Percentiles rank a stretch among this genome's conserved stretches.
These are phyloP conservation scores for Saccharomyces hybrid DNA, from an alignment of 1,139 yeast species.

Conservation along the genomic window DNA sequence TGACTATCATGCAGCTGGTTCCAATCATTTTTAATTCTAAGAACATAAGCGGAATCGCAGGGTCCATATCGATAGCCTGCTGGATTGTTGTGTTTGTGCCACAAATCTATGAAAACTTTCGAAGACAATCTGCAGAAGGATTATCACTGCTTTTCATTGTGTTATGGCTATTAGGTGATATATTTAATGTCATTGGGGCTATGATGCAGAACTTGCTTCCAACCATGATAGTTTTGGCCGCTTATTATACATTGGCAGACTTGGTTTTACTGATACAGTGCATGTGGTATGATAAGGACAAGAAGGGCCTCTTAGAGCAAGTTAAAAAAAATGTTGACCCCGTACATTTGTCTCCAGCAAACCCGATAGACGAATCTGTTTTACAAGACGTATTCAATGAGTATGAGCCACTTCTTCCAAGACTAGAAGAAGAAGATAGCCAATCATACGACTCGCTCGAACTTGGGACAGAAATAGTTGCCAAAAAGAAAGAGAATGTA, in stretches of 20 bases:
- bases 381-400: slow-evolving; percentile 46
- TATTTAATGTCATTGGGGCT: slow-evolving; percentile 85
- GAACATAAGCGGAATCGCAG: slow-evolving; percentile 79
- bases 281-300: slow-evolving; percentile 54
- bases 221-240: slow-evolving; percentile 84
- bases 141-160: slow-evolving; percentile 73
- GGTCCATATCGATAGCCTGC: slow-evolving; percentile 92
- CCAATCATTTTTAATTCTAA: slow-evolving; percentile 63
- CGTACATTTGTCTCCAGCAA: slow-evolving; percentile 82
- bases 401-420: slow-evolving; percentile 31
- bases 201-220: slow-evolving; percentile 81
- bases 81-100: slow-evolving; percentile 98
- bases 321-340: slow-evolving; percentile 43
- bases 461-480: slow-evolving; percentile 5
- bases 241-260: slow-evolving; percentile 89
- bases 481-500: slow-evolving; percentile 9
- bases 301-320: slow-evolving; percentile 17
- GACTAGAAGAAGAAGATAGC: slow-evolving; percentile 13
- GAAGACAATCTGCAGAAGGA: slow-evolving; percentile 79
- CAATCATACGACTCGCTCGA: slow-evolving; percentile 8
- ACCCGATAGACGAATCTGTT: slow-evolving; percentile 70
- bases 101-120: slow-evolving; percentile 85
- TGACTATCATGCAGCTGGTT: slow-evolving; percentile 31
- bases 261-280: slow-evolving; percentile 75
- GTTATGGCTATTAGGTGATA: slow-evolving; percentile 84